These are phyloP conservation scores for Tulasnella sp. DNA, from an alignment of 768 basidiomycete genomes.

Conservation along the genomic window DNA sequence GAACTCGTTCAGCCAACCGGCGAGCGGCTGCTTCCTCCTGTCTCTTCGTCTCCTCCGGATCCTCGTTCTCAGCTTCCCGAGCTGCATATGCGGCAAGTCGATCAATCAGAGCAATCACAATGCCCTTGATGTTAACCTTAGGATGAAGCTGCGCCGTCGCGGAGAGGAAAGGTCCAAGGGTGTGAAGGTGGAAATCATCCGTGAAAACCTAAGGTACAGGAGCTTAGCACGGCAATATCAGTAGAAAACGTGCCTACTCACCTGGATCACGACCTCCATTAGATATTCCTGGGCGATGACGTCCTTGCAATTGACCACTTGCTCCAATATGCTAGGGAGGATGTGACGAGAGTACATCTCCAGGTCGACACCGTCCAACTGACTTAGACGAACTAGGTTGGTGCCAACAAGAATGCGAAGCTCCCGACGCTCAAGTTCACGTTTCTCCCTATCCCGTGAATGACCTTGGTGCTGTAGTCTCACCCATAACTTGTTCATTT, in stretches of 20 bases:
- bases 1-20: constrained; percentile 85
- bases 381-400: constrained; percentile 92
- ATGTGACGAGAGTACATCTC: constrained; percentile 86
- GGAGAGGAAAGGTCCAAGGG: constrained; percentile 93
- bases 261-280: constrained; percentile 99
- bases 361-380: constrained; percentile 95
- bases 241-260: constrained; percentile 39
- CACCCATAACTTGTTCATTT: constrained; percentile 99
- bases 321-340: constrained; percentile 91
- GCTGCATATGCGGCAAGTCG: constrained; percentile 95
- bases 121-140: constrained; percentile 97
- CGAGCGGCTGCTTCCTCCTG: constrained; percentile 93
- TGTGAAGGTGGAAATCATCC: constrained; percentile 96
- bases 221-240: neutral
- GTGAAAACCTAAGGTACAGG: constrained; percentile 78
- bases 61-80: constrained; percentile 94
- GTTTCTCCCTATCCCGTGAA: constrained; percentile 94
- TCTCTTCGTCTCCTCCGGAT: constrained; percentile 89
- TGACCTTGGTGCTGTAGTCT: constrained; percentile 97
- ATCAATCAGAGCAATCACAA: constrained; percentile 97
- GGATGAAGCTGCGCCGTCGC: constrained; percentile 96
- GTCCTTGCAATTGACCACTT: constrained; percentile 98
- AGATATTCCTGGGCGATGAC: constrained; percentile 98
- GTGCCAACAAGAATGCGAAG: constrained; percentile 96
- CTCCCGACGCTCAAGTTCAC: constrained; percentile 94